Evolutionary conservation across 257 asterid species (phyloP), one percentile per base, ranked within the genome.

Genomic region (Gentiana straminea): DNA sequence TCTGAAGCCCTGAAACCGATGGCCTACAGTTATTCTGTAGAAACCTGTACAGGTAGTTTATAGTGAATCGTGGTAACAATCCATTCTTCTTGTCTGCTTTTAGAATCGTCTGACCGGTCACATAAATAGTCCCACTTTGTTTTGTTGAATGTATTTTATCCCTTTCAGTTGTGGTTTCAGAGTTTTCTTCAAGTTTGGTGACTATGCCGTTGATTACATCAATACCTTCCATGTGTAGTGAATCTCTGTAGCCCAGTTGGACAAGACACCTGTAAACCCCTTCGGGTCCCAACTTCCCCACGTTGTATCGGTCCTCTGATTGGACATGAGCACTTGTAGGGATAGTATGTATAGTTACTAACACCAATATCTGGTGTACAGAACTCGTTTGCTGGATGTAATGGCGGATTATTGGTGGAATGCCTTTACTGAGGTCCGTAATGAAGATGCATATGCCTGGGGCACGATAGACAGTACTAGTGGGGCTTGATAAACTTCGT

Each of bases 221-320:
- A 7, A 39, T 53, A 35, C 34, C 68, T 8, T 54, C 43, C 2
- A 49, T 36, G 37, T 38, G 54, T 11, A 11, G 55, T 7, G 3
- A 7, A 35, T 63, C 62, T 10, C 47, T 55, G 49, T 63, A 63
- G 3, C 68, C 68, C 8, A 63, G 48, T 36, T 55, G 62, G 37
- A 63, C 33, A 61, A 63, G 46, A 36, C 68, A 63, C 55, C 57
- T 55, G 24, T 63, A 63, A 9, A 56, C 68, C 2, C 68, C 68
- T 3, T 63, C 62, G 37, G 37, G 33, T 37, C 62, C 60, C 56
- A 63, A 1, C 12, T 55, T 41, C 2, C 62, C 62, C 2, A 55
- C 55, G 3, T 55, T 39, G 2, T 54, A 37, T 5, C 68, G 62
- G n/a, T 63, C 67, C 11, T 63, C 57, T 0, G 58, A 50, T 0